These are phyloP conservation scores for Petunia secreta DNA, from an alignment of 257 asterid genomes.

Conservation along the genomic window DNA sequence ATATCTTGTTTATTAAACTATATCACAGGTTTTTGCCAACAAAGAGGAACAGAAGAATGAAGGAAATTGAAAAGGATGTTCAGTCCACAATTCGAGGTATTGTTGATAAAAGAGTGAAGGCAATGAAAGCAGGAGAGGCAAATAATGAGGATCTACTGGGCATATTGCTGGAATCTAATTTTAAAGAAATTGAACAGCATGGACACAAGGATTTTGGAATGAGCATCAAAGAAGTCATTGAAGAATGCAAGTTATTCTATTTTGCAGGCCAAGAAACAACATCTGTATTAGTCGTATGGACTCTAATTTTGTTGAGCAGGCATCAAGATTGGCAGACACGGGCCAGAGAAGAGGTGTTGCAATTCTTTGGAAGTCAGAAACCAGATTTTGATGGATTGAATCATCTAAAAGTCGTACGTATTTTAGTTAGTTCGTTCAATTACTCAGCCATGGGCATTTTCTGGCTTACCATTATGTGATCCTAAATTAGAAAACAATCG, in stretches of 20 bases:
- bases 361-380: slow-evolving; percentile 37
- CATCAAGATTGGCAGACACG: slow-evolving; percentile 42
- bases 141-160: slow-evolving; percentile 29
- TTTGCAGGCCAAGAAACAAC: slow-evolving; percentile 69
- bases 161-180: slow-evolving; percentile 32
- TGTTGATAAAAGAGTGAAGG: slow-evolving; percentile 41
- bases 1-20: background rate
- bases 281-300: slow-evolving; percentile 54
- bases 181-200: slow-evolving; percentile 26
- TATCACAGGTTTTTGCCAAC: slow-evolving; percentile 46
- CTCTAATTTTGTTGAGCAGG: slow-evolving; percentile 44
- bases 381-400: slow-evolving; percentile 38
- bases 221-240: slow-evolving; percentile 34
- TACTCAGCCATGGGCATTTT: background rate
- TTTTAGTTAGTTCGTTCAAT: background rate
- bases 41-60: slow-evolving; percentile 39
- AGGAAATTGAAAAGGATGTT: slow-evolving; percentile 23
- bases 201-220: slow-evolving; percentile 26
- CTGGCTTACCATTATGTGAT: background rate
- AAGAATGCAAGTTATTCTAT: slow-evolving; percentile 58
- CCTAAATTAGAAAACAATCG: background rate
- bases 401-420: slow-evolving; percentile 42
- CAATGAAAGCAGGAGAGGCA: slow-evolving; percentile 30
- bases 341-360: slow-evolving; percentile 44
- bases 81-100: slow-evolving; percentile 33